A percentile compares a stretch with the other conserved stretches of the same genome.
Evolutionary conservation across 202 grass and related monocot genomes (phyloP).

Genomic region (Schoenoplectus triqueter): DNA sequence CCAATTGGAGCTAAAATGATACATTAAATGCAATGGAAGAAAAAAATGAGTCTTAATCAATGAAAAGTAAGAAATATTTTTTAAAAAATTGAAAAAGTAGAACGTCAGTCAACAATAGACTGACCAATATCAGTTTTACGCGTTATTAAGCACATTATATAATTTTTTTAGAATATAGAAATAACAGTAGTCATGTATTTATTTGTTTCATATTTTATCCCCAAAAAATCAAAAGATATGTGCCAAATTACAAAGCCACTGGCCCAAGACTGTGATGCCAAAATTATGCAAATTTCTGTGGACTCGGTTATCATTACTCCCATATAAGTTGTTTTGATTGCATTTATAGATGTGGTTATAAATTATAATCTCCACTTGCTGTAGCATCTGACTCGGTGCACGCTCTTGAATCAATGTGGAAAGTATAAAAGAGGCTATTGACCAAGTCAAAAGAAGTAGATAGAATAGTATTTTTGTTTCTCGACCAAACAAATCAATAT

Average conservation of each 20-base stretch:
- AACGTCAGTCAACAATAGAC: not conserved
- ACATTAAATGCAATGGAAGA: not conserved
- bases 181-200: no score
- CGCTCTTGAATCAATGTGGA: not conserved
- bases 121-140: constrained; percentile 11
- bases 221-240: not conserved
- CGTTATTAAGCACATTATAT: not conserved
- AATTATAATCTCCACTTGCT: no score
- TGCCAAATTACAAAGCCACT: no score
- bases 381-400: not conserved
- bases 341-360: no score
- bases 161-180: no score
- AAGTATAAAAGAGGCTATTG: not conserved
- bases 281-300: no score
- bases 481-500: constrained; percentile 6
- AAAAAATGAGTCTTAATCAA: not conserved
- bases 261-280: no score
- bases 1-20: not conserved
- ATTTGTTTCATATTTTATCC: not conserved
- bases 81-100: not conserved
- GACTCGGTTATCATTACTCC: no score
- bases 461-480: not conserved
- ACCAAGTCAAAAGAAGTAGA: not conserved
- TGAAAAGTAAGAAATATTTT: not conserved
- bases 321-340: no score